Evolutionary conservation across 2,329 filamentous ascomycete species (phyloP).

Genomic region (Calycina marina): DNA sequence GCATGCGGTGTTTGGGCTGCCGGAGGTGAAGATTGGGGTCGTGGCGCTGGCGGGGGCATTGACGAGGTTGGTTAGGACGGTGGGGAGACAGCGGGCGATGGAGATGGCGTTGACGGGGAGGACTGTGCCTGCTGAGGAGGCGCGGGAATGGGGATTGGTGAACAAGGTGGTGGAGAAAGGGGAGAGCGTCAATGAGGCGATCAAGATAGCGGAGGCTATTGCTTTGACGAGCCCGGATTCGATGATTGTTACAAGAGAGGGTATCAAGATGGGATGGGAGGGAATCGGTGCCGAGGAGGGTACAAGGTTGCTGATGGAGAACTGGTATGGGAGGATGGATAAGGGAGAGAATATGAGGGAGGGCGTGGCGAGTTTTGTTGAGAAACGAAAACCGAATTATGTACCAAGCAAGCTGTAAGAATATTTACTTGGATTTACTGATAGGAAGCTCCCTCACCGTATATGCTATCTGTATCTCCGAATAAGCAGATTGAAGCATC

Average conservation of each 20-base stretch:
- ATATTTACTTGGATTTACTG: too few species aligned
- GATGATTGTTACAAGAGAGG: conserved; percentile 59
- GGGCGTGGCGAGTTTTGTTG: conserved; percentile 60
- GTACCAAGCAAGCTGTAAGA: conserved; percentile 45
- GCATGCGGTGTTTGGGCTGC: conserved; percentile 48
- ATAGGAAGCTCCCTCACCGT: too few species aligned
- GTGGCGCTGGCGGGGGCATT: conserved; percentile 57
- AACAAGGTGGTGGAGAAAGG: conserved; percentile 43
- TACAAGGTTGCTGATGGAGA: conserved; percentile 40
- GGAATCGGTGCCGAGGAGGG: conserved; percentile 44
- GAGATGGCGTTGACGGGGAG: conserved; percentile 57
- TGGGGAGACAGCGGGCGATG: conserved; percentile 55
- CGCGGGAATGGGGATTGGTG: conserved; percentile 53
- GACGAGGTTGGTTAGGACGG: conserved; percentile 46
- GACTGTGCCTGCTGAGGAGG: conserved; percentile 41
- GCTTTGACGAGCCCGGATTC: conserved; percentile 59
- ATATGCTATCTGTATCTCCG: too few species aligned
- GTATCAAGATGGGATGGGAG: conserved; percentile 60
- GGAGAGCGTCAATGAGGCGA: conserved; percentile 39
- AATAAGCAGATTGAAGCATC: too few species aligned
- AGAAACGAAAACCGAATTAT: conserved; percentile 59
- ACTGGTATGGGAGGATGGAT: conserved; percentile 44
- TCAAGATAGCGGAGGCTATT: conserved; percentile 46
- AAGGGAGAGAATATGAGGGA: conserved; percentile 60
- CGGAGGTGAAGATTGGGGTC: conserved; percentile 58